Percentiles rank a stretch among this genome's conserved stretches.
Evolutionary conservation across 768 basidiomycete genomes (phyloP).

Genomic region (Tubosaeta brunneosetosa): DNA sequence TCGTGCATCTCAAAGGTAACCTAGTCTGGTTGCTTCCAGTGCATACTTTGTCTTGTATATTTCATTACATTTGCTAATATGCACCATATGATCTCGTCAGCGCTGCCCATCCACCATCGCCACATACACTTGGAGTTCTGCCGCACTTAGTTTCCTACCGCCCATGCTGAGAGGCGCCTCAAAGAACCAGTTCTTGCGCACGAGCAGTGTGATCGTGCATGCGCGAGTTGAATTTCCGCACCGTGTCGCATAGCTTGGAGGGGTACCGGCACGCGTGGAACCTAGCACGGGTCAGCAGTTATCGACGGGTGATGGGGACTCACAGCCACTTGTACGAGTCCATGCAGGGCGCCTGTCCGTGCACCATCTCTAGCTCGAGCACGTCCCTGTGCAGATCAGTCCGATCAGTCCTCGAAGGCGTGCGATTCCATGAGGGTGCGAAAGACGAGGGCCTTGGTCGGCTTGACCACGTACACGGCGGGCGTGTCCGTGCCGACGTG

Average conservation of each 20-base stretch:
- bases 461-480: conserved; percentile 69
- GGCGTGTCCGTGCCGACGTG: conserved; percentile 58
- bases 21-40: conserved; percentile 21
- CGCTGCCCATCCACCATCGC: background rate
- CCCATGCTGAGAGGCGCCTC: conserved; percentile 64
- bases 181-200: conserved; percentile 91
- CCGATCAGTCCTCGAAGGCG: background rate
- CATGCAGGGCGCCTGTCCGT: conserved; percentile 81
- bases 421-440: conserved; percentile 78
- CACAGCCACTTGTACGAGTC: conserved; percentile 91
- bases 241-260: conserved; percentile 74
- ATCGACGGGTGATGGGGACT: conserved; percentile 17
- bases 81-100: conserved; percentile 29
- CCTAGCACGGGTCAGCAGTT: conserved; percentile 32
- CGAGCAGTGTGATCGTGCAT: conserved; percentile 84
- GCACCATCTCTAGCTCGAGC: conserved; percentile 87
- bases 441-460: conserved; percentile 86
- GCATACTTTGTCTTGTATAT: conserved; percentile 22
- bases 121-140: conserved; percentile 72
- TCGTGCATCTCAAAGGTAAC: conserved; percentile 45
- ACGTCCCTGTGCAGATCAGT: conserved; percentile 43
- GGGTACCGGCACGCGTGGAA: conserved; percentile 96
- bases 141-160: conserved; percentile 68
- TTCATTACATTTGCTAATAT: conserved; percentile 25
- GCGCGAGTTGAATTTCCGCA: conserved; percentile 69